Evolutionary conservation across 1,284 basidiomycete genomes (phyloP).

Genomic region (Sphaerobolus stellatus): DNA sequence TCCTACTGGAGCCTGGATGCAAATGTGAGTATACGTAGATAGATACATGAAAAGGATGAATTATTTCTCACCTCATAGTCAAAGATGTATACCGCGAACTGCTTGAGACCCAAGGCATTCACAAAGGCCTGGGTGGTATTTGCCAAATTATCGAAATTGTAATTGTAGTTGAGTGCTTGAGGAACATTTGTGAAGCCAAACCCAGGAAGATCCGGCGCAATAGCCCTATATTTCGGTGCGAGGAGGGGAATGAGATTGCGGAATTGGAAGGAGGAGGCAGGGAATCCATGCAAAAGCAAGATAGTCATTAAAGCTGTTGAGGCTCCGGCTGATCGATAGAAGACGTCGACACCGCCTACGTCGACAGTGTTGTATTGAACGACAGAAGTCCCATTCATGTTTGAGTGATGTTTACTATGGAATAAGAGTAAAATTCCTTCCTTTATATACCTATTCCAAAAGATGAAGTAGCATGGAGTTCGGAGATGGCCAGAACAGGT

Average conservation of each 20-base stretch:
- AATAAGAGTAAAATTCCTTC: too few relatives aligned
- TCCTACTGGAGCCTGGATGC: background rate
- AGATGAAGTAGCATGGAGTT: too few relatives aligned
- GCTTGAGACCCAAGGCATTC: slow-evolving; percentile 37
- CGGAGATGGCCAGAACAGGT: too few relatives aligned
- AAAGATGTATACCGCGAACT: slow-evolving; percentile 47
- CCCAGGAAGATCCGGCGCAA: slow-evolving; percentile 51
- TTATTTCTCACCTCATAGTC: slow-evolving; percentile 42
- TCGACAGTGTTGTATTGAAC: slow-evolving; percentile 24
- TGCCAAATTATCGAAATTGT: slow-evolving; percentile 43
- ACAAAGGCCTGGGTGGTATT: slow-evolving; percentile 41
- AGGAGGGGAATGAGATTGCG: slow-evolving; percentile 46
- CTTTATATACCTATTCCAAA: too few relatives aligned
- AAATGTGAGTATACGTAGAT: background rate
- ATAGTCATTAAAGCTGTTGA: slow-evolving; percentile 34
- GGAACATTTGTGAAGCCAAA: slow-evolving; percentile 49
- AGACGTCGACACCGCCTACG: slow-evolving; percentile 39
- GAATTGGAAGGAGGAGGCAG: slow-evolving; percentile 47
- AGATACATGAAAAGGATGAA: slow-evolving; percentile 38
- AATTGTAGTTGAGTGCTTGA: slow-evolving; percentile 32
- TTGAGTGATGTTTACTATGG: too few relatives aligned
- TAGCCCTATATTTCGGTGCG: slow-evolving; percentile 40
- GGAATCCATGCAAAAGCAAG: slow-evolving; percentile 51
- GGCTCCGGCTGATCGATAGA: slow-evolving; percentile 43
- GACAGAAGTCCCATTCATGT: too few relatives aligned